A percentile compares a stretch with the other conserved stretches of the same genome.
Evolutionary conservation across 495 filamentous ascomycete genomes (phyloP).

Genomic region (Penicillium turbatum): DNA sequence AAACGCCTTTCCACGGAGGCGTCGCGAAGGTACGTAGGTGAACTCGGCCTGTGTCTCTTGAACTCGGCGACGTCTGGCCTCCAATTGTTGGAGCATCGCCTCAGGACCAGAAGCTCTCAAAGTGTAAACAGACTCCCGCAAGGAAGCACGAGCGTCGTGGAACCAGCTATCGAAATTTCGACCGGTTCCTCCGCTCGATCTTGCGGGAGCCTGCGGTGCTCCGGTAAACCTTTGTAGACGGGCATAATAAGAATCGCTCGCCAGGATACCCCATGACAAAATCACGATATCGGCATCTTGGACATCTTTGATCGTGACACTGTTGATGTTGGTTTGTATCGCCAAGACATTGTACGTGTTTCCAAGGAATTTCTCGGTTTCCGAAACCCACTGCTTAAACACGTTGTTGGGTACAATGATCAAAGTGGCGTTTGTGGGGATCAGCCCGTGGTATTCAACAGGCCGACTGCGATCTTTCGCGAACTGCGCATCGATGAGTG

Average conservation of each 20-base stretch:
- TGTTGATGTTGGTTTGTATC: conserved; percentile 23
- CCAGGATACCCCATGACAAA: conserved; percentile 46
- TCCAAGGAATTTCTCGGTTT: conserved; percentile 57
- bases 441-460: conserved; percentile 24
- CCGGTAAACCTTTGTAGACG: conserved; percentile 50
- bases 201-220: conserved; percentile 35
- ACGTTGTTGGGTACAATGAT: conserved; percentile 63
- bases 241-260: conserved; percentile 43
- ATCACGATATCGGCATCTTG: conserved; percentile 55
- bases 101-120: conserved; percentile 26
- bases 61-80: conserved; percentile 19
- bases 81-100: conserved; percentile 28
- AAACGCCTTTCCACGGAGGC: conserved; percentile 27
- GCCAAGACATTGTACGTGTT: conserved; percentile 36
- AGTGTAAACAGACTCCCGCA: conserved; percentile 40
- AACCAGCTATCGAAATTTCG: conserved; percentile 55
- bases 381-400: conserved; percentile 60
- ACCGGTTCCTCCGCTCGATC: conserved; percentile 26
- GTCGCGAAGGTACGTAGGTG: conserved; percentile 32
- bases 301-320: conserved; percentile 37
- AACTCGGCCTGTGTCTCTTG: conserved; percentile 15
- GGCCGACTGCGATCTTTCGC: conserved; percentile 10
- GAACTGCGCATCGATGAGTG: conserved; percentile 53
- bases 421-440: conserved; percentile 61
- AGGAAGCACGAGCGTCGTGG: conserved; percentile 31